phyloP scores from a whole-genome alignment of 2,329 filamentous ascomycete genomes.

The Colletotrichum sp. region DNA sequence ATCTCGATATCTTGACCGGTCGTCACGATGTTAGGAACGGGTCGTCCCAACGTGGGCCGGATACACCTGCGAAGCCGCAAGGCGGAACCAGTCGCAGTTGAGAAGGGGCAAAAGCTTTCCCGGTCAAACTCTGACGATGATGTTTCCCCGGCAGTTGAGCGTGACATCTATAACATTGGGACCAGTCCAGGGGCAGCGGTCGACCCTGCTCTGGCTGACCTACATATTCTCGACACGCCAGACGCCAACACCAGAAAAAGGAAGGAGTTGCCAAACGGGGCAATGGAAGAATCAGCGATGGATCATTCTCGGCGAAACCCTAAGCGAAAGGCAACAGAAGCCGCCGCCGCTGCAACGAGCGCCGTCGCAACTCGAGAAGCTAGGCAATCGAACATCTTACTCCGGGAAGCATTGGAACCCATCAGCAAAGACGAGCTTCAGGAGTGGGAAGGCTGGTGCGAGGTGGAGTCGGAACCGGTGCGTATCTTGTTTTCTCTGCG shows the following conservation, averaged over 20 bases:
- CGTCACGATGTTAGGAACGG: not conserved
- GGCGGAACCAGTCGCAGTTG: not conserved
- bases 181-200: not conserved
- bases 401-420: conserved; percentile 51
- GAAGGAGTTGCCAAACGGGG: conserved; percentile 5
- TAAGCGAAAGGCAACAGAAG: conserved; percentile 48
- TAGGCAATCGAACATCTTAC: conserved; percentile 40
- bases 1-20: not conserved
- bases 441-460: conserved; percentile 76
- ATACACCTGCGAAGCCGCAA: conserved; percentile 4
- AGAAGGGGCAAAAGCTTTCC: not conserved
- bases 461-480: conserved; percentile 90
- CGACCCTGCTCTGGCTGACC: not conserved
- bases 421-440: conserved; percentile 57
- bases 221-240: not conserved
- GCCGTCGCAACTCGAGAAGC: not conserved
- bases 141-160: not conserved
- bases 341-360: conserved; percentile 26
- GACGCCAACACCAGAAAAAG: not conserved
- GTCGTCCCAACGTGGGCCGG: not conserved
- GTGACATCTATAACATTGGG: not conserved
- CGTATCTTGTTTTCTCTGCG: conserved; percentile 29
- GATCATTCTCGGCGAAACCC: conserved; percentile 39
- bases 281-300: not conserved
- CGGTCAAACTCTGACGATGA: not conserved